phyloP scores from a whole-genome alignment of 352 stramenopile species.

The Aphanomyces euteiches region DNA sequence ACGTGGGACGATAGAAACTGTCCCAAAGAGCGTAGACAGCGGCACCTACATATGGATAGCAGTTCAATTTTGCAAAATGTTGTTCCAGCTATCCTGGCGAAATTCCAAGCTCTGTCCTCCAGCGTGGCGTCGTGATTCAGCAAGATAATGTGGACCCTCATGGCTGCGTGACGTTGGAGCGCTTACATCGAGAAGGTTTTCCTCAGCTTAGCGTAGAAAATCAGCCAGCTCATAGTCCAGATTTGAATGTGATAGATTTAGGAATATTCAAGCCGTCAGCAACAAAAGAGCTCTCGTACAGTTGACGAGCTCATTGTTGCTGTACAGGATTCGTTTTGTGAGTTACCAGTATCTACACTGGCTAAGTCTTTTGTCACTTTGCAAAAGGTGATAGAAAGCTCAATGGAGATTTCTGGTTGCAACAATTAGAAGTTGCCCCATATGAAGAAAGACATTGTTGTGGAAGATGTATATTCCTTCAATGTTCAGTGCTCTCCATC shows the following conservation, averaged over 20 bases:
- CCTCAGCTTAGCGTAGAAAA: neutral
- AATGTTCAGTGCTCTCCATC: neutral
- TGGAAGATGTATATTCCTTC: neutral
- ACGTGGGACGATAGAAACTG: neutral
- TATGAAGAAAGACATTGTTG: constrained; percentile 14
- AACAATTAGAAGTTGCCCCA: constrained; percentile 35
- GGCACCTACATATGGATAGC: too few relatives aligned
- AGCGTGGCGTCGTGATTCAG: neutral
- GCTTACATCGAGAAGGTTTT: neutral
- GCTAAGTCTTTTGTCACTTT: constrained; percentile 37
- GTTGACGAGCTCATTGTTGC: constrained; percentile 23
- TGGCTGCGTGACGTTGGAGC: neutral
- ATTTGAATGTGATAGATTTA: constrained; percentile 15
- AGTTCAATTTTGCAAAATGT: constrained; percentile 2
- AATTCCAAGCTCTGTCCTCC: neutral
- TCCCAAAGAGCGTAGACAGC: neutral
- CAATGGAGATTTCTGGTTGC: constrained; percentile 23
- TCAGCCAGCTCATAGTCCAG: constrained; percentile 9
- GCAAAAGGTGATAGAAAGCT: constrained; percentile 32
- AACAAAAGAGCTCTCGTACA: neutral
- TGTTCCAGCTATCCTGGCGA: neutral
- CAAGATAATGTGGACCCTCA: constrained; percentile 9
- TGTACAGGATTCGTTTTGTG: constrained; percentile 26
- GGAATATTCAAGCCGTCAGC: constrained; percentile 9
- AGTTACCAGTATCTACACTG: constrained; percentile 26